Base-by-base conservation (phyloP, 2,329 filamentous ascomycete genomes). In the Aspergillus unguis region DNA sequence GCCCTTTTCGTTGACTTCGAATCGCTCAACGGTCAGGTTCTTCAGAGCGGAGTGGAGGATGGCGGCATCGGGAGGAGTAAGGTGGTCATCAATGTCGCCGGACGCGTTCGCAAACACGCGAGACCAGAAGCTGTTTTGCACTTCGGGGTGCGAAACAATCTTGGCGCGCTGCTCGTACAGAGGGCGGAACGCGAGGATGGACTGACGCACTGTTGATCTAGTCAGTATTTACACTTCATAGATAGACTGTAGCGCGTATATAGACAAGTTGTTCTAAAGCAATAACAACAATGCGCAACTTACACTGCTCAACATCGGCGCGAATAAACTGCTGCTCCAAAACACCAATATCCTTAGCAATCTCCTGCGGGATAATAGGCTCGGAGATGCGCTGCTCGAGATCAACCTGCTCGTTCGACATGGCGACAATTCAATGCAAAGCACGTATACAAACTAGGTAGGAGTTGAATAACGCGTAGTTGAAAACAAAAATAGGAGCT, bases 51-150 rank as follows among this genome's bases (percentile, higher is more conserved):
- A 79, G 58, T 86, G 81, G 54, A 97, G 82, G 56, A 94, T 76
- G 3, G 61, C 63, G 6, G 81, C 80, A 76, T 97, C 92, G 44
- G 82, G 81, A 40, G 90, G 87, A 69, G 90, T 86, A 68, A 97
- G 87, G 79, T 86, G 91, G 73, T 90, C 86, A 75, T 96, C 91
- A 62, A 99, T 82, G 58, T 96, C 90, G 43, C 82, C 80, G 2
- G 92, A 91, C 2, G 88, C 85, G 75, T 91, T 87, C 77, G 95
- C 89, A 70, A 97, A 81, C 52, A 96, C 92, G 53, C 95, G 83
- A n/a, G 89, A 80, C 94, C 94, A 97, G 83, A 97, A 99, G 76
- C 89, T 85, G 62, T 62, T 55, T 53, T 70, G 57, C 11, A 74
- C 62, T 10, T 66, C 61, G 67, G 96, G 92, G 66, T 85, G 79